Base-by-base conservation (phyloP, 495 filamentous ascomycete genomes). In the Penicillium atrosanguineum region DNA sequence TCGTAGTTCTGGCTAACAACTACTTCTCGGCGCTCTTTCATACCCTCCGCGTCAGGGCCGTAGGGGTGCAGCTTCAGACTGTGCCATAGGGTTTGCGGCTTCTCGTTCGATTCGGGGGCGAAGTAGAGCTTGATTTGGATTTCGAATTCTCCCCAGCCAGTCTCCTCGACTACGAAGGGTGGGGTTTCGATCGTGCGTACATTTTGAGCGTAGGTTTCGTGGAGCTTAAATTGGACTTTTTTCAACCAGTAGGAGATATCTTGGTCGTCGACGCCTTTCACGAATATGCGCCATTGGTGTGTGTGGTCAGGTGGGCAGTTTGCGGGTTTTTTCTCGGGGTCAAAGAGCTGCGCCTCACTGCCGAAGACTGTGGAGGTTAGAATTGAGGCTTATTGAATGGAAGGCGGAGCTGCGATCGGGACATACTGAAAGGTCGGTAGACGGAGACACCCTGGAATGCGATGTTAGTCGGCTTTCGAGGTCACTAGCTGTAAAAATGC, bases 61-160 rank as follows among this genome's bases (percentile, higher is more conserved):
- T 93, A 98, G 1, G 91, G 90, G 62, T 97, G 93, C 15, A 98
- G 79, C 46, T 94, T 89, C 48, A 98, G 74, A 62, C 88, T 88
- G 66, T 97, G 94, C 73, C 90, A 94, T 0, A 95, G 75, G 0
- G 89, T 94, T 72, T 94, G 87, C 11, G 93, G 87, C 70, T 97
- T 97, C 74, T 97, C 94, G 62, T 78, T 79, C 31, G 84, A 87
- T 60, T 95, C 88, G 19, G 87, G 83, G 19, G 89, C 82, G 69
- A 96, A 97, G 74, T 91, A 92, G 0, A 98, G 73, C 63, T 95
- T 90, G 65, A 98, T 87, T 52, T 90, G 86, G 57, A 97, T 92
- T 63, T 94, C 88, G 75, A 98, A 98, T 75, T 96, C 94, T 60
- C 94, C 94, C 90, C 93, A 98, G 36, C 94, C 94, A 0, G 92